Evolutionary conservation across 805 yeast genomes (phyloP), one percentile per base, ranked within the genome.

Genomic region (Pichia occidentalis): DNA sequence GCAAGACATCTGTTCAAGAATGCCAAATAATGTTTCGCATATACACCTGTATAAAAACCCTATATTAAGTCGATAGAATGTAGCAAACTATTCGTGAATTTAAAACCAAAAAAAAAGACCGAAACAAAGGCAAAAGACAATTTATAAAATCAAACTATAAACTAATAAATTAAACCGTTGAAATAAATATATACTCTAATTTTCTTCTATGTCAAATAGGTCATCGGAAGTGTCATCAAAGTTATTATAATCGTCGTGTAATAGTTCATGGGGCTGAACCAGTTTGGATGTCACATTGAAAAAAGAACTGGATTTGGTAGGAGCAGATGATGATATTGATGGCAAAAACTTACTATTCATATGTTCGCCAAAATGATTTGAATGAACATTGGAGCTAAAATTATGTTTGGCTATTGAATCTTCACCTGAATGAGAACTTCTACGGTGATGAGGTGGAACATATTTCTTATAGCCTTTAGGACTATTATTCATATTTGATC

Each of bases 381-480:
- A 18, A 23, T 32, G 16, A 7, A 14, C 21, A 10, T 7, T 24
- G 10, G 10, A 29, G 8, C 24, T 22, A 3, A 34, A 17, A 8
- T 20, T 24, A 2, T 51, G 30, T 24, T 45, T 52, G 17, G 48
- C 51, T 36, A 47, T 30, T 10, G 43, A 43, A 19, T 50, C 53
- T 12, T 39, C 43, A 7, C 38, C 45, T 8, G 42, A 39, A 53
- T 53, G 59, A 7, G 60, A 58, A 31, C 60, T 59, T 37, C 67
- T 59, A 48, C 79, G 62, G 42, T 71, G 76, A 49, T 73, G 78
- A 11, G 79, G 79, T 20, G 77, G 77, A 16, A 73, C 60, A 45
- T 73, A 73, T 32, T 60, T 55, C 29, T 49, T 53, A 22, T 40
- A 40, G 1, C 26, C 29, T 18, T 40, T 40, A 5, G 51, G 43